Base-by-base conservation (phyloP, 768 basidiomycete species). In the Neoboletus subvelutipes region DNA sequence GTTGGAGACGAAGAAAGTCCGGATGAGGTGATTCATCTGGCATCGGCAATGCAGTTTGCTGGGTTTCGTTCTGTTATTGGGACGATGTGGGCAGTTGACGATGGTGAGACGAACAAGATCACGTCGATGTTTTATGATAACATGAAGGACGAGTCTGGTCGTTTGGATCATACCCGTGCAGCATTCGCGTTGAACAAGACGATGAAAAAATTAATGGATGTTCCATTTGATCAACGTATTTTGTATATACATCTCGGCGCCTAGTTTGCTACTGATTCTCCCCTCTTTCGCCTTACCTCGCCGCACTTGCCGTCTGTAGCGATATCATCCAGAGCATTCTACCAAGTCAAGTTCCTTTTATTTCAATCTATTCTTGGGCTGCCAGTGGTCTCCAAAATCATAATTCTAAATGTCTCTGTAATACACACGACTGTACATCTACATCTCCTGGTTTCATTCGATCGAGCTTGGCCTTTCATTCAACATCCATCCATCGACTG, bases 371-470 rank as follows among this genome's bases (percentile, higher is more conserved):
- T 17, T 26, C 43, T 34, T 6, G 15, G n/a, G 31, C 29, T n/a
- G n/a, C n/a, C n/a, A n/a, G 12, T 29, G 5, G 13, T 13, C 8
- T 47, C 53, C 43, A 31, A 37, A 5, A n/a, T 43, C 4, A 22
- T 33, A 17, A 33, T 26, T 48, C 37, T 42, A 51, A 60, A 50
- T 46, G n/a, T 60, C 52, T 54, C 10, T 58, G n/a, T 24, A 20
- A 4, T 20, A n/a, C 26, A 40, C 6, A 18, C 22, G 53, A 45
- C 3, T 31, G 18, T 58, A 51, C 45, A 55, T 60, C 43, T 42
- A 61, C 20, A 20, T 24, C 24, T 39, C 22, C 33, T 33, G 45
- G 26, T 8, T 54, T 48, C 2, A 29, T 45, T n/a, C n/a, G n/a
- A n/a, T 56, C 36, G 24, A 33, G 24, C 40, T 26, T 33, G 31